Evolutionary conservation across 371 early-diverging fungal genomes (phyloP).

Genomic region (Synchytrium microbalum): DNA sequence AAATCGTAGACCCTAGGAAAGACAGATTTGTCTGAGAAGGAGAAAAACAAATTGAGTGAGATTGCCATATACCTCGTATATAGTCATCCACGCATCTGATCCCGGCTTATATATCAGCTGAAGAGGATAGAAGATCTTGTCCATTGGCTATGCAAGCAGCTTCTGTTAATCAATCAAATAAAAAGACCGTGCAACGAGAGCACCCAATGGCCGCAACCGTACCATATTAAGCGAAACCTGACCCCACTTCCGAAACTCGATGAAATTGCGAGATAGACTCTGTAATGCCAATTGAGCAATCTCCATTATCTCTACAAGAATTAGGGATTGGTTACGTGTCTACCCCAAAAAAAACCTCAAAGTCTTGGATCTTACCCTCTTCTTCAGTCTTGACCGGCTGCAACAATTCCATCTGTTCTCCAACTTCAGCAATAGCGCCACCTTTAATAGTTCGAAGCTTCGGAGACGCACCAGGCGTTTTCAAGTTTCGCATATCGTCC

Average conservation of each 20-base stretch:
- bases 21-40: neutral
- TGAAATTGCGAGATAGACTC: neutral
- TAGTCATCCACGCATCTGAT: conserved; percentile 3
- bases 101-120: neutral
- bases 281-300: neutral
- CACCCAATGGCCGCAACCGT: too few species aligned
- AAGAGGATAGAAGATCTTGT: neutral
- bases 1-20: conserved; percentile 1
- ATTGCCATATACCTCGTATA: neutral
- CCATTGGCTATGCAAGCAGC: neutral
- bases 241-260: neutral
- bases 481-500: too few species aligned
- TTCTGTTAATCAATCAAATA: too few species aligned
- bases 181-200: too few species aligned
- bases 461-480: too few species aligned
- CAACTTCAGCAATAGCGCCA: too few species aligned
- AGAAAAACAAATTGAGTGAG: neutral
- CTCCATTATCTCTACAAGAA: neutral
- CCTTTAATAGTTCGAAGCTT: too few species aligned
- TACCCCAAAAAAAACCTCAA: too few species aligned
- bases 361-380: neutral
- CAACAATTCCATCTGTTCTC: too few species aligned
- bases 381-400: neutral
- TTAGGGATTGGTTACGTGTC: too few species aligned
- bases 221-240: neutral